phyloP scores from a whole-genome alignment of 306 rosid genomes.

The Prunus salicina region DNA sequence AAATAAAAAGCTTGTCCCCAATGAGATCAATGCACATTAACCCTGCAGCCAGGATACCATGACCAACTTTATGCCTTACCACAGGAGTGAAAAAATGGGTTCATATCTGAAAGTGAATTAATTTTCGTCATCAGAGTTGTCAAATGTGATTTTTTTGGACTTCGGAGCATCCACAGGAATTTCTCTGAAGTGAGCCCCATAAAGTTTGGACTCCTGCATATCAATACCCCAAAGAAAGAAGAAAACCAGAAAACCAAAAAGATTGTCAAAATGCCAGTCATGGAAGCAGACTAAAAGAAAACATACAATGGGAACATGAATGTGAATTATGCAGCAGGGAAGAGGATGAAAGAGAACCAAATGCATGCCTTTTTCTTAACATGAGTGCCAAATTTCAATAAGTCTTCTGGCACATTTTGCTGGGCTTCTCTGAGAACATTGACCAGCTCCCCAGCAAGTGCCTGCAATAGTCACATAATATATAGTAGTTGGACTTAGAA shows the following conservation, averaged over 20 bases:
- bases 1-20: not conserved
- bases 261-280: not conserved
- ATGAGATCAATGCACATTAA: not conserved
- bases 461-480: constrained; percentile 44
- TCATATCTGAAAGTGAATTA: constrained; percentile 24
- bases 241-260: not conserved
- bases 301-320: not conserved
- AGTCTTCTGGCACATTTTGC: constrained; percentile 66
- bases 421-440: constrained; percentile 95
- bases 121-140: constrained; percentile 72
- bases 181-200: constrained; percentile 93
- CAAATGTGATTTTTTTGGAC: constrained; percentile 73
- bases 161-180: constrained; percentile 74
- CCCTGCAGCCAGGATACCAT: not conserved
- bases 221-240: not conserved
- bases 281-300: not conserved
- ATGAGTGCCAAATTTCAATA: constrained; percentile 86
- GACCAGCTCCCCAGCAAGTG: constrained; percentile 95
- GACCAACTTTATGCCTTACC: not conserved
- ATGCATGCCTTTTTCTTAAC: constrained; percentile 83
- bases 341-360: constrained; percentile 9
- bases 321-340: not conserved
- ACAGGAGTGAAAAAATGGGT: not conserved
- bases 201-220: constrained; percentile 84
- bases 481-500: not conserved